These are phyloP conservation scores for Aphanomyces stellatus DNA, from an alignment of 352 stramenopile species.

Conservation along the genomic window DNA sequence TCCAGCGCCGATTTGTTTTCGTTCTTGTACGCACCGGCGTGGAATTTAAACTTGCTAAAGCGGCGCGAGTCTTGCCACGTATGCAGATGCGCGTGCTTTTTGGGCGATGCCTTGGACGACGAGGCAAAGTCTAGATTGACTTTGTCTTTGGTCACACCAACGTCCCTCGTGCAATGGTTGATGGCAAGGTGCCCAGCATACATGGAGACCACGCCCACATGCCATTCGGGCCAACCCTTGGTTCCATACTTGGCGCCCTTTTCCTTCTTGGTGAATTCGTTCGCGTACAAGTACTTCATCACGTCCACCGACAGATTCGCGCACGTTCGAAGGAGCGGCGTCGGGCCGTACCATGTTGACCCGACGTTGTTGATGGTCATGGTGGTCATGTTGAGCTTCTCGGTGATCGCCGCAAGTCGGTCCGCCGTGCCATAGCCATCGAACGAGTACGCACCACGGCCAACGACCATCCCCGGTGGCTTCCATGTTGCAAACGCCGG, in stretches of 20 bases:
- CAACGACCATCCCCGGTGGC: neutral
- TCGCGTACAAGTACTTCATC: constrained; percentile 1
- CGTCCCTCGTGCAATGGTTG: neutral
- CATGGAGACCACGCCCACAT: neutral
- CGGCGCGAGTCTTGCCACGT: neutral
- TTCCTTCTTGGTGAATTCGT: neutral
- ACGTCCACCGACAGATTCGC: neutral
- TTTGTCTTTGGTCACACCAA: neutral
- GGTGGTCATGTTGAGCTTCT: constrained; percentile 2
- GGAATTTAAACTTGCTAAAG: neutral
- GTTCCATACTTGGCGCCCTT: neutral
- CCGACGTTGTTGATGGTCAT: neutral
- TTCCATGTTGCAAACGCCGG: constrained; percentile 6
- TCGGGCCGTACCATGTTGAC: constrained; percentile 11
- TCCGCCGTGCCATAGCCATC: neutral
- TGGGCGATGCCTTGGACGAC: neutral
- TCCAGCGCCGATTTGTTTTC: neutral
- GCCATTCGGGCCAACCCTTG: neutral
- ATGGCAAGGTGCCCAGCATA: neutral
- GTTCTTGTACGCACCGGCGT: neutral
- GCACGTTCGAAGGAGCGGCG: neutral
- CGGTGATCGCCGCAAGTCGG: neutral
- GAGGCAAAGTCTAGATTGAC: neutral
- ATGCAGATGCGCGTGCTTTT: neutral
- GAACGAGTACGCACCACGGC: neutral